phyloP scores from a whole-genome alignment of 352 stramenopile species.

The Phytophthora capsici region DNA sequence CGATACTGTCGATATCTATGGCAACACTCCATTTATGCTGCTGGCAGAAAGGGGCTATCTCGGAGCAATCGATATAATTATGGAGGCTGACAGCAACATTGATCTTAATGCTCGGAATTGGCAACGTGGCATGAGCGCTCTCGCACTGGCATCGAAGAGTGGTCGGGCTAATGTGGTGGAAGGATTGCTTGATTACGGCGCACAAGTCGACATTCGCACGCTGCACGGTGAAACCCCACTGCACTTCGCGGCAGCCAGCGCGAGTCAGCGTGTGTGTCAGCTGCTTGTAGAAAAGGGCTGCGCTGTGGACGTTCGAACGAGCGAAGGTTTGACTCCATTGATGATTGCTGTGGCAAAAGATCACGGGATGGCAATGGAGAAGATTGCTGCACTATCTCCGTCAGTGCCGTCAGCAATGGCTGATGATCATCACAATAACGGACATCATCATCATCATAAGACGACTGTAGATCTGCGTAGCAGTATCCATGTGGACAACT shows the following conservation, averaged over 20 bases:
- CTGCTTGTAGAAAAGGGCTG: conserved; percentile 76
- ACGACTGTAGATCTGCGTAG: conserved; percentile 49
- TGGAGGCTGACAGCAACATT: conserved; percentile 73
- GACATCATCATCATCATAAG: conserved; percentile 22
- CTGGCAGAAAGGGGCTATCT: conserved; percentile 75
- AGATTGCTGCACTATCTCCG: conserved; percentile 31
- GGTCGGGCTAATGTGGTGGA: conserved; percentile 75
- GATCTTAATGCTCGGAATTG: conserved; percentile 84
- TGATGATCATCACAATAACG: conserved; percentile 15
- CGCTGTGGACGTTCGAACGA: conserved; percentile 73
- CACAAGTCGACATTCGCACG: conserved; percentile 64
- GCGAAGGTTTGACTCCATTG: conserved; percentile 72
- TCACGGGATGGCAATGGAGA: conserved; percentile 46
- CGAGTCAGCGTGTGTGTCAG: conserved; percentile 64
- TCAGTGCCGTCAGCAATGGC: conserved; percentile 24
- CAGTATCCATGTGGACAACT: conserved; percentile 56
- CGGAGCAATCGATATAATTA: conserved; percentile 73
- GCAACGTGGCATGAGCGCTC: conserved; percentile 78
- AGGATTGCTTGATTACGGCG: conserved; percentile 84
- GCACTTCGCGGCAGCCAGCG: conserved; percentile 80
- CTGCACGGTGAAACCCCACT: conserved; percentile 78
- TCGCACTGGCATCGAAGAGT: conserved; percentile 76
- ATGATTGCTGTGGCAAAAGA: conserved; percentile 78
- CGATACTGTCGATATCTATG: conserved; percentile 80
- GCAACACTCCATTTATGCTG: conserved; percentile 85